Conservation (phyloP, 129 eudicot species). For the Flaveria brownii region DNA sequence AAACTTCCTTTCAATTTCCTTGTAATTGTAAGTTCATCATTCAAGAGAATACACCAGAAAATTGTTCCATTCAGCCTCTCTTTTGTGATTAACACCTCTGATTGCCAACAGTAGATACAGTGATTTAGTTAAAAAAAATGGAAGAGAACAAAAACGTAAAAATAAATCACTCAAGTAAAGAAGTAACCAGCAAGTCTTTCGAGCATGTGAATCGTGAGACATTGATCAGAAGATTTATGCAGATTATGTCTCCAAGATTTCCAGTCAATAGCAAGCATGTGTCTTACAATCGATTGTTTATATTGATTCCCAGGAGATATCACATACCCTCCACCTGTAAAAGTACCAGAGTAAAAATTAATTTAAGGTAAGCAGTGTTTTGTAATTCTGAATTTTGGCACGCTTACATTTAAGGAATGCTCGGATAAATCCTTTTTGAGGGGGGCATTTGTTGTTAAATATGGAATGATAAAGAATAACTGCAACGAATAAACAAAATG, state of each 20-base stretch:
- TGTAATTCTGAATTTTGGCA: neutral
- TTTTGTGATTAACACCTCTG: too few relatives aligned
- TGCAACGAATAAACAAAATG: conserved; percentile 28
- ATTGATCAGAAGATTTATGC: conserved; percentile 44
- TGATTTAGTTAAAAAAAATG: neutral
- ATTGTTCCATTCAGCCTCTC: too few relatives aligned
- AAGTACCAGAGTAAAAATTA: conserved; percentile 16
- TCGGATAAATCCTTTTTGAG: conserved; percentile 54
- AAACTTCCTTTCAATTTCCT: too few relatives aligned
- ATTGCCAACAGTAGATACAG: too few relatives aligned
- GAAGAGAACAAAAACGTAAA: conserved; percentile 11
- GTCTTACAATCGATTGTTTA: conserved; percentile 61
- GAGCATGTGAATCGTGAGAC: conserved; percentile 59
- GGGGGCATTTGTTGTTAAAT: conserved; percentile 55
- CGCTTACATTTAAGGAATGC: conserved; percentile 70
- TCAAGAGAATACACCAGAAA: too few relatives aligned
- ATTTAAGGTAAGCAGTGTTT: neutral
- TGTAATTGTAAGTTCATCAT: too few relatives aligned
- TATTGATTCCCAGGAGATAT: conserved; percentile 58
- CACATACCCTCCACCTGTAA: conserved; percentile 74
- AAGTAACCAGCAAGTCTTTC: conserved; percentile 59
- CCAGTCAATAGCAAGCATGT: conserved; percentile 81
- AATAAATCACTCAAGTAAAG: neutral
- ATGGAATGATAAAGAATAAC: conserved; percentile 75
- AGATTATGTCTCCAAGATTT: conserved; percentile 60